Conservation (phyloP, 441 rosid genomes). For the Gossypium aridum region DNA sequence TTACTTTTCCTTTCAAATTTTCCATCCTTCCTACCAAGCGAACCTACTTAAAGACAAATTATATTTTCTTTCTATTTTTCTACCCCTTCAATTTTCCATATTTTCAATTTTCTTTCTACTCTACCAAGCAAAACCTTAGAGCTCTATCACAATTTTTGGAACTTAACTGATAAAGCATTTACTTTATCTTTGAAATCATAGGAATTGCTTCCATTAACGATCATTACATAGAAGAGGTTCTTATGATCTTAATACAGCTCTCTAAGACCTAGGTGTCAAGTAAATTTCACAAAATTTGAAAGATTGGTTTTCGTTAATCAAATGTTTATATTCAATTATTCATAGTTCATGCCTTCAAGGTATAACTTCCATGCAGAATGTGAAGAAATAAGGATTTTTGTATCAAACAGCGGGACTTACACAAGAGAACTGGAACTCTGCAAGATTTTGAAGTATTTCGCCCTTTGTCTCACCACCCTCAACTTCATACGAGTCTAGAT, state of each 20-base stretch:
- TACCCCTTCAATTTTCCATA: too few species aligned
- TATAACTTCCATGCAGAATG: background rate
- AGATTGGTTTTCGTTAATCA: background rate
- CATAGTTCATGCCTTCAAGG: background rate
- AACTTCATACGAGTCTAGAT: constrained; percentile 80
- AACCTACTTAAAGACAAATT: too few species aligned
- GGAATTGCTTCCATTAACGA: background rate
- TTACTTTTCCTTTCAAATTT: too few species aligned
- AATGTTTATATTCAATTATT: background rate
- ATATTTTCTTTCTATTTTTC: too few species aligned
- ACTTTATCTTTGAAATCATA: background rate
- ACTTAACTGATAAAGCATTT: background rate
- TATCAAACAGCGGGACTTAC: constrained; percentile 37
- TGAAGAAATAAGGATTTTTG: background rate
- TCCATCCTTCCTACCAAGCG: too few species aligned
- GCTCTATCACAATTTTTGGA: background rate
- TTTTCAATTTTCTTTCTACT: too few species aligned
- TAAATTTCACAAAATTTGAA: background rate
- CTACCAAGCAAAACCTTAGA: background rate
- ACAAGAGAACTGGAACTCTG: constrained; percentile 95
- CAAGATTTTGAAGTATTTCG: constrained; percentile 79
- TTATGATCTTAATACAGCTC: background rate
- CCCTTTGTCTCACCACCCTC: constrained; percentile 95
- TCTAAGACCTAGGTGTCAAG: background rate
- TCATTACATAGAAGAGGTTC: background rate